Evolutionary conservation across 2,329 filamentous ascomycete genomes (phyloP).

Genomic region (Fonsecaea monophora): DNA sequence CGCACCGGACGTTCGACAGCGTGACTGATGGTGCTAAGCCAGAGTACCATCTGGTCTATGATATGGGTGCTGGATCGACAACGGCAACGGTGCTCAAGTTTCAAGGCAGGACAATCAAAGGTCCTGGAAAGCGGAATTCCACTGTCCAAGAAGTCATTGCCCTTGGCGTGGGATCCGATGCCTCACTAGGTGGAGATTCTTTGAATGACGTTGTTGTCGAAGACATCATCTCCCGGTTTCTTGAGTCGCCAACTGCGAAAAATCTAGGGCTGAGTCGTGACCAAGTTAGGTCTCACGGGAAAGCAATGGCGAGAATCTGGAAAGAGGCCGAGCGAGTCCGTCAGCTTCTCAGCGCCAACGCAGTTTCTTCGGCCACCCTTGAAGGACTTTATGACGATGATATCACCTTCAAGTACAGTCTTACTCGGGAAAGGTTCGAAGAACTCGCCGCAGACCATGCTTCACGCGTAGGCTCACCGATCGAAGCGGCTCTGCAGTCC

Average conservation of each 20-base stretch:
- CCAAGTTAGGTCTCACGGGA: conserved; percentile 75
- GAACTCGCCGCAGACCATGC: conserved; percentile 72
- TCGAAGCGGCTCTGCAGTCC: conserved; percentile 75
- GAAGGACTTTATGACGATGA: conserved; percentile 87
- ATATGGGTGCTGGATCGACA: conserved; percentile 96
- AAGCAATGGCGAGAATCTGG: conserved; percentile 85
- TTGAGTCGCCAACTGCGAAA: conserved; percentile 67
- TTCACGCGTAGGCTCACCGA: conserved; percentile 70
- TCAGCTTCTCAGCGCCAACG: conserved; percentile 92
- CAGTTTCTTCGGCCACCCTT: conserved; percentile 78
- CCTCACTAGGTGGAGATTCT: conserved; percentile 84
- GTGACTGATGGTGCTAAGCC: conserved; percentile 82
- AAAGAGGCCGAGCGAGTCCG: conserved; percentile 88
- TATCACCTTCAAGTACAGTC: conserved; percentile 90
- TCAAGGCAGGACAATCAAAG: conserved; percentile 87
- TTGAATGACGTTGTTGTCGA: conserved; percentile 88
- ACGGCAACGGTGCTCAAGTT: conserved; percentile 90
- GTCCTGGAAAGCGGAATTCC: conserved; percentile 92
- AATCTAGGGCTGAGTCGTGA: conserved; percentile 62
- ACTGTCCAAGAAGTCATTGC: conserved; percentile 95
- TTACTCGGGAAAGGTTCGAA: conserved; percentile 81
- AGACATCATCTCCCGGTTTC: conserved; percentile 83
- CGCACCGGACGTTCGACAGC: conserved; percentile 84
- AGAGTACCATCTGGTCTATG: conserved; percentile 91
- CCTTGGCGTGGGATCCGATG: conserved; percentile 85